phyloP scores from a whole-genome alignment of 129 eudicot species.

The Chrysanthemum seticuspe region DNA sequence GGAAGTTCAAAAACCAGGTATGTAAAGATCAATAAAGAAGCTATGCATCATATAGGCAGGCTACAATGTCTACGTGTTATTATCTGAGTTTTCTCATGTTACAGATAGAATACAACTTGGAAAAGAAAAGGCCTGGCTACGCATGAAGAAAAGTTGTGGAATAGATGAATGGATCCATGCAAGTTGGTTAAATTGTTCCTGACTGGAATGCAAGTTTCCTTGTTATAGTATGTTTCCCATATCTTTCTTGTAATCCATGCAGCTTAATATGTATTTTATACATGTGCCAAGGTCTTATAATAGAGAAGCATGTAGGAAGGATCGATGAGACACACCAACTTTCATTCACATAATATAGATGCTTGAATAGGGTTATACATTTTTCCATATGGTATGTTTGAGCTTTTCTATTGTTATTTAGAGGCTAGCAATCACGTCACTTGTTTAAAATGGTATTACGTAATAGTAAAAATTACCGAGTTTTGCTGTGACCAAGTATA shows the following conservation, averaged over 20 bases:
- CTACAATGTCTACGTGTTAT: neutral
- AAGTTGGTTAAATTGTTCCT: constrained; percentile 20
- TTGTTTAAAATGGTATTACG: neutral
- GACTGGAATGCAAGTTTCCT: neutral
- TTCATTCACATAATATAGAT: neutral
- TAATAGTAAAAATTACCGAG: no score
- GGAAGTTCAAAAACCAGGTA: constrained; percentile 67
- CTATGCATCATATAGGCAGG: neutral
- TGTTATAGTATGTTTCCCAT: constrained; percentile 33
- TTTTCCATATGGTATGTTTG: neutral
- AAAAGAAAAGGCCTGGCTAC: constrained; percentile 10
- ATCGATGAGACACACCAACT: neutral
- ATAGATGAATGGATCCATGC: constrained; percentile 23
- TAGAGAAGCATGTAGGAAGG: neutral
- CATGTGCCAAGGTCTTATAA: neutral
- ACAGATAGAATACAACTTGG: constrained; percentile 26
- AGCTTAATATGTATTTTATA: constrained; percentile 17
- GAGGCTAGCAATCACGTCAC: neutral
- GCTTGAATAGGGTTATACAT: neutral
- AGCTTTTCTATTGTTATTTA: neutral
- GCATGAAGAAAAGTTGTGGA: constrained; percentile 3
- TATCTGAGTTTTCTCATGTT: neutral
- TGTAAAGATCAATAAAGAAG: neutral
- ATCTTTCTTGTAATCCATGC: constrained; percentile 22
- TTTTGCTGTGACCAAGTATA: neutral